phyloP scores from a whole-genome alignment of 306 rosid genomes.

The Prunus campanulata region DNA sequence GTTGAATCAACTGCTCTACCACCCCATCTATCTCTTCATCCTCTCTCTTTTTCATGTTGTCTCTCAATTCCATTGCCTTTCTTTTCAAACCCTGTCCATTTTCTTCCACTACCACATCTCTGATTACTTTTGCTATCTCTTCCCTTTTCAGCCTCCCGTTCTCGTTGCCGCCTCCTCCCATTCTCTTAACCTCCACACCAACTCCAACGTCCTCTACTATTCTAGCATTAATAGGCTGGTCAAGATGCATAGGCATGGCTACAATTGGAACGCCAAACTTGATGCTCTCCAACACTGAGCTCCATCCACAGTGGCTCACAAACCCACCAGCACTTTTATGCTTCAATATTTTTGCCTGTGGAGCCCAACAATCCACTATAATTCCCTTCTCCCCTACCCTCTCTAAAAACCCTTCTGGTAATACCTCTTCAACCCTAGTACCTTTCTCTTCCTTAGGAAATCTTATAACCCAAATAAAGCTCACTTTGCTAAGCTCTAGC shows the following conservation, averaged over 20 bases:
- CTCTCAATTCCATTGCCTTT: conserved; percentile 12
- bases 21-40: conserved; percentile 16
- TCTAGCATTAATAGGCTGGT: conserved; percentile 21
- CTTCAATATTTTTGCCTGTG: conserved; percentile 8
- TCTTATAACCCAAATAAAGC: conserved; percentile 32
- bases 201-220: conserved; percentile 18
- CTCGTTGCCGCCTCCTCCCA: not conserved
- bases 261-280: conserved; percentile 32
- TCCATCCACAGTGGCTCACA: conserved; percentile 28
- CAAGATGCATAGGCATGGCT: conserved; percentile 29
- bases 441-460: conserved; percentile 20
- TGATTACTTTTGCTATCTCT: conserved; percentile 5
- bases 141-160: not conserved
- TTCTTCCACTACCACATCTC: conserved; percentile 10
- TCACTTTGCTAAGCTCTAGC: conserved; percentile 16
- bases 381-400: conserved; percentile 28
- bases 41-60: conserved; percentile 3
- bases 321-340: conserved; percentile 24
- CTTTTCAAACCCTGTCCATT: not conserved
- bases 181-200: conserved; percentile 18
- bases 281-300: conserved; percentile 31
- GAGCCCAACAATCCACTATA: conserved; percentile 29
- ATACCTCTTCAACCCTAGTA: conserved; percentile 4
- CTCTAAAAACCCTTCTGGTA: conserved; percentile 23
- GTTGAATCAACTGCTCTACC: conserved; percentile 15